A percentile compares a stretch with the other conserved stretches of the same genome.
Conservation (phyloP, 495 filamentous ascomycete species). For the Chaetomium cochliodes region DNA sequence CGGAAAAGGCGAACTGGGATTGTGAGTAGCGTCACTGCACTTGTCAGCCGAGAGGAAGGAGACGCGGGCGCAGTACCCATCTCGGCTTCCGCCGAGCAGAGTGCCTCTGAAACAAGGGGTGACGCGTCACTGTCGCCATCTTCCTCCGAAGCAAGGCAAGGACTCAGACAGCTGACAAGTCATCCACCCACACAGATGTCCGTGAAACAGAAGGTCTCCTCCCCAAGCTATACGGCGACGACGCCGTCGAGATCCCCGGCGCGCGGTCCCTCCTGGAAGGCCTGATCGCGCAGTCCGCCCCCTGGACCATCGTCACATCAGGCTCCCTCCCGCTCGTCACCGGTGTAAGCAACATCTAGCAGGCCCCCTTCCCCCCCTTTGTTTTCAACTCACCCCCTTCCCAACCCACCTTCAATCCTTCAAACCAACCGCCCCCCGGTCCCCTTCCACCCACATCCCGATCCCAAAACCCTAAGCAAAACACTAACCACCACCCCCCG, state of each 20-base stretch:
- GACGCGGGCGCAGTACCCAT: background rate
- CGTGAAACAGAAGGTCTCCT: constrained; percentile 73
- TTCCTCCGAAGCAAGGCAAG: too few relatives aligned
- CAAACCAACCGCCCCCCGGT: too few relatives aligned
- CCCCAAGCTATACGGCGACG: constrained; percentile 68
- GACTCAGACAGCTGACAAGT: background rate
- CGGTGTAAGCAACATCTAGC: constrained; percentile 43
- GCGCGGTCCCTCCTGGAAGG: constrained; percentile 46
- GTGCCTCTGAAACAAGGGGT: background rate
- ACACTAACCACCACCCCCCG: constrained; percentile 1
- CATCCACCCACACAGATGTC: constrained; percentile 60
- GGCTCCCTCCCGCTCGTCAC: constrained; percentile 77
- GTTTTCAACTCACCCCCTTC: background rate
- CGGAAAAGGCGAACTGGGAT: constrained; percentile 83
- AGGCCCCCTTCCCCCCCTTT: too few relatives aligned
- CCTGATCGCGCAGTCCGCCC: constrained; percentile 49
- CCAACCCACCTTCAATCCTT: too few relatives aligned
- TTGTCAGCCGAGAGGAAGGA: background rate
- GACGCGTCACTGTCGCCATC: background rate
- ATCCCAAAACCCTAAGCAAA: background rate
- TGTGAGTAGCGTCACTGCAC: constrained; percentile 55
- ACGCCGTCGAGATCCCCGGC: constrained; percentile 82
- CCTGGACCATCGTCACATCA: constrained; percentile 92
- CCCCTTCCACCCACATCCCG: background rate
- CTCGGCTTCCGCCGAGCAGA: background rate